Conservation (phyloP, 805 yeast genomes). For the Saccharomycopsis babjevae region DNA sequence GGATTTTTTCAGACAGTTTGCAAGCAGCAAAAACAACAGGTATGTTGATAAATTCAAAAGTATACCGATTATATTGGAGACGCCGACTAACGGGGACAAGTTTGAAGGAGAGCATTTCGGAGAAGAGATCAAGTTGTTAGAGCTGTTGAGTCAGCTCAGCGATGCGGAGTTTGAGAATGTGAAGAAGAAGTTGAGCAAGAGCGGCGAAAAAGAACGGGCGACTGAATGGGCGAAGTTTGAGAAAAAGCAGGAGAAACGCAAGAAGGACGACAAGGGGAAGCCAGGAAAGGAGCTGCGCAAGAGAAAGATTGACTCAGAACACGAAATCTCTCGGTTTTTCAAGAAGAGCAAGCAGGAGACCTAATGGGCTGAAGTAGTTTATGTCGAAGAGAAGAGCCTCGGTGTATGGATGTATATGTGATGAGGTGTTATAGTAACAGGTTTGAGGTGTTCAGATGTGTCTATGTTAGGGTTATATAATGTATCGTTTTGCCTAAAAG, state of each 20-base stretch:
- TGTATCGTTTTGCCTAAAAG: too few species aligned
- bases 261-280: conserved; percentile 18
- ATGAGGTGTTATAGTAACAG: too few species aligned
- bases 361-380: too few species aligned
- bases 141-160: conserved; percentile 49
- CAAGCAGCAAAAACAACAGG: conserved; percentile 43
- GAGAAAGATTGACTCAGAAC: not conserved
- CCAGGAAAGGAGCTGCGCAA: not conserved
- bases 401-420: too few species aligned
- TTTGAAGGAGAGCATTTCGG: conserved; percentile 64
- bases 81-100: conserved; percentile 40
- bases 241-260: conserved; percentile 35
- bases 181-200: conserved; percentile 36
- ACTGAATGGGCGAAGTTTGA: conserved; percentile 60
- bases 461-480: too few species aligned
- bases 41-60: conserved; percentile 30
- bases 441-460: too few species aligned
- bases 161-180: conserved; percentile 38
- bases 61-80: conserved; percentile 79
- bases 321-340: not conserved
- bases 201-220: conserved; percentile 61
- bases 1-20: conserved; percentile 69
- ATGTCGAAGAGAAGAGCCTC: too few species aligned
- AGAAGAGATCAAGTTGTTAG: conserved; percentile 70
- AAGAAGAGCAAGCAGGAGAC: not conserved